Evolutionary conservation across 2,329 filamentous ascomycete species (phyloP), one percentile per base, ranked within the genome.

Genomic region (Sclerotinia subarctica): DNA sequence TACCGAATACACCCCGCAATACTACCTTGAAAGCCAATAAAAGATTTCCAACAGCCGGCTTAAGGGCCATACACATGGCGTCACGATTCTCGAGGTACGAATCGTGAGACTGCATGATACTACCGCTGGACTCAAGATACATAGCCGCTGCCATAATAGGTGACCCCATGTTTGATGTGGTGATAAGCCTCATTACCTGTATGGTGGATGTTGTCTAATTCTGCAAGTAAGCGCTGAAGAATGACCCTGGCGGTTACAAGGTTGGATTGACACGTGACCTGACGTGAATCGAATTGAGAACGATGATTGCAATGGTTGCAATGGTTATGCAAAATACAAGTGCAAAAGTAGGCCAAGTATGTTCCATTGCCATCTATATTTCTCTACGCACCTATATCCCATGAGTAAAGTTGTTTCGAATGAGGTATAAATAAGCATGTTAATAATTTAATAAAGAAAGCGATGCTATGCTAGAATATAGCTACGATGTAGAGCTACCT

Each of bases 1-100:
- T 59, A 64, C 44, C 56, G n/a, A 49, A 51, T 17, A 24, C 35
- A 29, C 54, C 44, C 52, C 58, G 35, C 57, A 47, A 46, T 44
- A 58, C 70, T 69, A 70, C 70, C 68, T 66, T 56, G 52, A 67
- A 64, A 69, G 62, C 69, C 70, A 72, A 70, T 67, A 68, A 35
- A 64, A 54, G 21, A 29, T 54, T 44, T 66, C 62, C 52, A 66
- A 57, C 52, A 65, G 35, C 67, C 32, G 53, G 64, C 38, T 35
- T 26, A 51, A 38, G 64, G 64, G 54, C 54, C 64, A 66, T 53
- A 60, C 32, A 66, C 46, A 62, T 67, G 35, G 56, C 53, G 64
- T 62, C 54, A 62, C 64, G 32, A 52, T 67, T 67, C 46, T 52
- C 32, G 46, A 67, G 26, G 64, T 62, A 62, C 24, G 64, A 24